phyloP scores from a whole-genome alignment of 2,329 filamentous ascomycete genomes.

The Cladosporium sp. region DNA sequence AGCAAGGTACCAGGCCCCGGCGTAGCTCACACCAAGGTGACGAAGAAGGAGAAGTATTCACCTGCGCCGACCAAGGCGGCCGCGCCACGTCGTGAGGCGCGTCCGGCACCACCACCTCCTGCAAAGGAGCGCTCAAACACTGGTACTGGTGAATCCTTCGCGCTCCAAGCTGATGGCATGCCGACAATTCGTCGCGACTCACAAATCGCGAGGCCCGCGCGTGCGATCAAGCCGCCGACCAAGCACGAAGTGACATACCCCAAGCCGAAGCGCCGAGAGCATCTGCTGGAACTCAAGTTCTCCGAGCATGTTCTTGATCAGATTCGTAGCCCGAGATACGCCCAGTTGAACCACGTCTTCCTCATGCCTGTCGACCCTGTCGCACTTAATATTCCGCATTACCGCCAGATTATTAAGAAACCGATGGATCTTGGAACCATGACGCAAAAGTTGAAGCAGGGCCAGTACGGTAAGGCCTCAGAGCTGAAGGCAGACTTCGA shows the following conservation, averaged over 20 bases:
- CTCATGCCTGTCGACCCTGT: constrained; percentile 86
- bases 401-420: constrained; percentile 91
- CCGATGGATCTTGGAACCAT: constrained; percentile 95
- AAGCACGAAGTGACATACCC: constrained; percentile 89
- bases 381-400: constrained; percentile 87
- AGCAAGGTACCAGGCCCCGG: constrained; percentile 58
- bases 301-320: constrained; percentile 80
- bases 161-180: constrained; percentile 73
- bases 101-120: constrained; percentile 34
- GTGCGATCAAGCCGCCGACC: constrained; percentile 89
- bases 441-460: constrained; percentile 70
- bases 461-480: constrained; percentile 77
- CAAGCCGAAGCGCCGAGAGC: constrained; percentile 87
- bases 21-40: constrained; percentile 50
- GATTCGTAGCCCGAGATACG: constrained; percentile 72
- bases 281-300: constrained; percentile 85
- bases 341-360: constrained; percentile 70
- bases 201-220: constrained; percentile 80
- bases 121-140: constrained; percentile 45
- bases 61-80: constrained; percentile 29
- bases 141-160: constrained; percentile 61
- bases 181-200: constrained; percentile 86
- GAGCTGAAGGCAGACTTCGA: constrained; percentile 84
- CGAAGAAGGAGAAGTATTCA: constrained; percentile 35
- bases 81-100: constrained; percentile 36